Base-by-base conservation (phyloP, 2,329 filamentous ascomycete genomes). In the Phialemonium atrogriseum region DNA sequence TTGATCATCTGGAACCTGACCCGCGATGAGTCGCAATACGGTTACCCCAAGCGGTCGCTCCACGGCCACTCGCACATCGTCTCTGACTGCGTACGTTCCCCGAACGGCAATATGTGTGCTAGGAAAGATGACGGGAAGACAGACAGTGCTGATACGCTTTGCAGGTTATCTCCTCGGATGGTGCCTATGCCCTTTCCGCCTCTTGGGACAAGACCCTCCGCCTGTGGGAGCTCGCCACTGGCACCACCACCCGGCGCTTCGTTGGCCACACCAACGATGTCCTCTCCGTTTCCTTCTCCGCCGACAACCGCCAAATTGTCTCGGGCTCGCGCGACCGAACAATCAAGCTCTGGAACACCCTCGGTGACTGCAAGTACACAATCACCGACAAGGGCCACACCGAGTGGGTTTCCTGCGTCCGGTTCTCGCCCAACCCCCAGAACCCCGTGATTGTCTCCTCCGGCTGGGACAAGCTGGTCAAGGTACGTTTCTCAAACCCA, bases 1-100 rank as follows among this genome's bases (percentile, higher is more conserved):
- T 76, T 98, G 65, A 98, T 98, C 74, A 94, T 98, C 80, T 98
- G 91, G 91, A 94, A 95, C 79, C 78, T 98, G 59, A 96, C 91
- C 68, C 89, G 91, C 70, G 88, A 96, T 68, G 91, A 96, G 73
- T 80, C 80, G 64, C 82, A 85, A 62, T 98, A 96, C 77, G 91
- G 91, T 56, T 94, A 94, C 78, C 91, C 91, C 61, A 96, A 98
- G 81, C 83, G 91, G 71, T 93, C 86, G 62, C 87, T 98, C 53
- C 82, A 93, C 73, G 91, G 91, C 60, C 91, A 98, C 79, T 95
- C 88, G 48, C 91, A 98, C 82, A 98, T 98, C 66, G 88, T 98
- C 63, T 96, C 91, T 66, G 91, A 98, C 83, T 96, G 91, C 73
- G 91, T 94, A 91, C 56, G 85, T 84, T 59, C 45, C 19, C 15